Base-by-base conservation (phyloP, 2,329 filamentous ascomycete genomes). In the Rhynchosporium agropyri region DNA sequence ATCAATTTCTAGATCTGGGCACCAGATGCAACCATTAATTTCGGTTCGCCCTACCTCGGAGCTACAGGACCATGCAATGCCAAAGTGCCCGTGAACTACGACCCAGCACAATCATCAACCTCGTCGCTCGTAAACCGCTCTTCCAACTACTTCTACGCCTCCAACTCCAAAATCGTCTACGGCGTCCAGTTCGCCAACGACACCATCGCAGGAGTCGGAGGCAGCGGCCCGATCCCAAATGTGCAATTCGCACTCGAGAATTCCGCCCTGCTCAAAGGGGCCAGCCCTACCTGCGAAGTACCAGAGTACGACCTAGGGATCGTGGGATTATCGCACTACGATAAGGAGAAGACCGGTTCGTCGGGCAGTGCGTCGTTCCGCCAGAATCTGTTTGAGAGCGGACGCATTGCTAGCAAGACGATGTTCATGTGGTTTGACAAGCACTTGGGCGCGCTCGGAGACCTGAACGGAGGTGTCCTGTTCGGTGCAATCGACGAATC, bases 371-470 rank as follows among this genome's bases (percentile, higher is more conserved):
- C 75, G 0, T 69, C 69, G 4, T 67, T 76, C 60, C 71, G 75
- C 36, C 71, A 74, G 53, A 69, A 75, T 51, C 71, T 76, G 2
- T 71, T 73, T 12, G 65, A 74, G 33, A 59, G 65, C 5, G 73
- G 73, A 1, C 54, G 61, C 26, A 73, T 76, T 49, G 67, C 63
- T 5, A 69, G 70, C 28, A 65, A 71, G 26, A 73, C 75, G 7
- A 69, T 74, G 67, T 65, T 66, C 4, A 71, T 76, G 69, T 77
- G 75, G 74, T 75, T 76, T 64, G 73, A 76, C 59, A 65, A 71
- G 56, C 65, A 70, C 9, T 68, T 71, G 6, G 62, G 61, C 3
- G 29, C 56, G 4, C 9, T 66, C 3, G 71, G 67, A 36, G 70
- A 71, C 10, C 72, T 70, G 57, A 71, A 68, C 0, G 75, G 75